These are phyloP conservation scores for Ogataea trehaloabstinens DNA, from an alignment of 805 yeast genomes.

Conservation along the genomic window DNA sequence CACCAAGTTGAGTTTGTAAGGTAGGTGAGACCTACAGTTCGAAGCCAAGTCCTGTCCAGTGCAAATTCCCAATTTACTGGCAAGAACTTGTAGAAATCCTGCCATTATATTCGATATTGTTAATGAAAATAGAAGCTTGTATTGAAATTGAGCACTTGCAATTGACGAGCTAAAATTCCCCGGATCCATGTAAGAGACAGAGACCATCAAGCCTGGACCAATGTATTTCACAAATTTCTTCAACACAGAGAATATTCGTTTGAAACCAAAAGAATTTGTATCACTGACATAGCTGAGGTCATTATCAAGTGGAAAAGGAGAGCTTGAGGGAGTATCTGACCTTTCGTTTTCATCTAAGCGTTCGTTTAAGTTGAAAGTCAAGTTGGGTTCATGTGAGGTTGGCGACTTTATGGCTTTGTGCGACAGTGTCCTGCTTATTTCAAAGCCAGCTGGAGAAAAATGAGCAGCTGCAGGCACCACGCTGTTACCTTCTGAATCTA, in stretches of 20 bases:
- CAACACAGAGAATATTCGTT: slow-evolving; percentile 12
- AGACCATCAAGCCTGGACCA: slow-evolving; percentile 96
- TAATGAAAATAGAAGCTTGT: slow-evolving; percentile 73
- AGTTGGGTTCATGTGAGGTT: background rate
- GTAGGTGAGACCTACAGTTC: slow-evolving; percentile 75
- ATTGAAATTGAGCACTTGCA: slow-evolving; percentile 72
- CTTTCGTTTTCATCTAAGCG: background rate
- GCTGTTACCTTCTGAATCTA: background rate
- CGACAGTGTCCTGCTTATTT: background rate
- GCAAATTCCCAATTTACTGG: slow-evolving; percentile 88
- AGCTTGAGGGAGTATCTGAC: background rate
- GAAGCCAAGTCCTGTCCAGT: slow-evolving; percentile 92
- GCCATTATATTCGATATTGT: slow-evolving; percentile 83
- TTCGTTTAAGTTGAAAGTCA: slow-evolving; percentile 1
- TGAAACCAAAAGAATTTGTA: slow-evolving; percentile 5
- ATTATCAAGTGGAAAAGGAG: background rate
- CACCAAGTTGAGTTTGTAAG: slow-evolving; percentile 54
- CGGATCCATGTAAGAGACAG: slow-evolving; percentile 96
- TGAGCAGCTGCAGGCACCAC: background rate
- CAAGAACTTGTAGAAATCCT: slow-evolving; percentile 77
- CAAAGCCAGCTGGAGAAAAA: background rate
- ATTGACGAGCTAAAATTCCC: slow-evolving; percentile 96
- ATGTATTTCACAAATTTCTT: slow-evolving; percentile 46
- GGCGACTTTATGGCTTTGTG: background rate
- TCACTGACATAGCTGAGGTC: background rate